These are phyloP conservation scores for Rugonectria rugulosa DNA, from an alignment of 2,329 filamentous ascomycete species.

Conservation along the genomic window DNA sequence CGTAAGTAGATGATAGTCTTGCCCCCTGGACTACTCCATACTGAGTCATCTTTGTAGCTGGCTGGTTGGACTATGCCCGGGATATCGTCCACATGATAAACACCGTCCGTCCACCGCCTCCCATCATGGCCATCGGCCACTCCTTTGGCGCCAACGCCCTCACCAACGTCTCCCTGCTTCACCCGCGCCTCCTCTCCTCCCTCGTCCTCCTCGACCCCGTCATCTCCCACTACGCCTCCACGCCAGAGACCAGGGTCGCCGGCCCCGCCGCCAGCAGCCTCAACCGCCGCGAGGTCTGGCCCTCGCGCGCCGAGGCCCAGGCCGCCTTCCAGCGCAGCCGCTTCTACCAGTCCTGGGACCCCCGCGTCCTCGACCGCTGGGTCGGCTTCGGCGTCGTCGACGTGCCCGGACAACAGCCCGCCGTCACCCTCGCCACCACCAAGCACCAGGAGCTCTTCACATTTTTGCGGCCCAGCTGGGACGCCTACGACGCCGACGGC, in stretches of 20 bases:
- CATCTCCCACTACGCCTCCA: slow-evolving; percentile 60
- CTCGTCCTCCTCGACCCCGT: slow-evolving; percentile 87
- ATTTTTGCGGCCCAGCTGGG: slow-evolving; percentile 70
- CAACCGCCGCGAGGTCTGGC: slow-evolving; percentile 81
- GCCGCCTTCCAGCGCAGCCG: slow-evolving; percentile 67
- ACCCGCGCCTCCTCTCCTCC: slow-evolving; percentile 80
- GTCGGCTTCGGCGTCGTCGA: slow-evolving; percentile 77
- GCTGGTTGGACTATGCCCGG: slow-evolving; percentile 85
- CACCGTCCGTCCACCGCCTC: slow-evolving; percentile 79
- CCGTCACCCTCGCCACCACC: slow-evolving; percentile 79
- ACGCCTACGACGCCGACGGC: slow-evolving; percentile 49
- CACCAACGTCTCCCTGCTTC: slow-evolving; percentile 73
- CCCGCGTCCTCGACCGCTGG: slow-evolving; percentile 71
- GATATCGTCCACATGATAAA: slow-evolving; percentile 89
- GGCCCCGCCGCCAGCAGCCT: slow-evolving; percentile 69
- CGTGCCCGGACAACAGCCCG: slow-evolving; percentile 51
- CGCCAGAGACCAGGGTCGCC: slow-evolving; percentile 44
- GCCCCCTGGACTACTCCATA: background rate
- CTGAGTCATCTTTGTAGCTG: slow-evolving; percentile 40
- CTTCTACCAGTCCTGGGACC: slow-evolving; percentile 87
- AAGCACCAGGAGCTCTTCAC: slow-evolving; percentile 84
- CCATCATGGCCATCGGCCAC: slow-evolving; percentile 85
- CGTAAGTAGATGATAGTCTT: slow-evolving; percentile 59
- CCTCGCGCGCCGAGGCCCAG: slow-evolving; percentile 73
- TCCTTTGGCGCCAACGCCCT: slow-evolving; percentile 85